Conservation (phyloP, 306 rosid species). For the Begonia fuchsioides region DNA sequence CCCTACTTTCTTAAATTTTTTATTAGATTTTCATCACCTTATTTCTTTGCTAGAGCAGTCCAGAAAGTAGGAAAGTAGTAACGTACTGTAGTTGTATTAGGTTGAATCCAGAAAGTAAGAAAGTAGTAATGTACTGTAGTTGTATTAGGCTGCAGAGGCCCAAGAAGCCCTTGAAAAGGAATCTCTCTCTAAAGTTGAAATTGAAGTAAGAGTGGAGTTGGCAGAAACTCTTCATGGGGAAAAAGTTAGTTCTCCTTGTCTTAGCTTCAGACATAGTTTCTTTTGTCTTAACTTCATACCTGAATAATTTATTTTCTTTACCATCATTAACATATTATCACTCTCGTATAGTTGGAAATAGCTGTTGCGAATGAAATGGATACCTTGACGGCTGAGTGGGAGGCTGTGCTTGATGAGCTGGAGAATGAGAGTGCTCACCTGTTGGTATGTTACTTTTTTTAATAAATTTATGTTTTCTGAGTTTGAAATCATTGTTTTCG, state of each 20-base stretch:
- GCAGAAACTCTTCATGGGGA: conserved; percentile 48
- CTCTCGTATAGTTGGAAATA: conserved; percentile 54
- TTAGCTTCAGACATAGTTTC: conserved; percentile 9
- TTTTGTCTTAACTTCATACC: conserved; percentile 6
- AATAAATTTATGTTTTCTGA: too few relatives aligned
- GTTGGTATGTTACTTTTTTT: conserved; percentile 44
- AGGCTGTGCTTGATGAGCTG: conserved; percentile 65
- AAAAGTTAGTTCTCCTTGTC: conserved; percentile 49
- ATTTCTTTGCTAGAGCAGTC: too few relatives aligned
- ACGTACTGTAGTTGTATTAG: conserved; percentile 23
- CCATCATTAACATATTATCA: conserved; percentile 17
- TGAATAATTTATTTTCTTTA: conserved; percentile 4
- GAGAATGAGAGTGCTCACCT: conserved; percentile 80
- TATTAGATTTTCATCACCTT: too few relatives aligned
- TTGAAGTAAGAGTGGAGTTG: conserved; percentile 82
- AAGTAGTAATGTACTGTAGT: neutral
- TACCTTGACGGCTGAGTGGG: conserved; percentile 67
- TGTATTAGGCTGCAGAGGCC: conserved; percentile 95
- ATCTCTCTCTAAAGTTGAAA: conserved; percentile 78
- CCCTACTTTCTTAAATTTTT: too few relatives aligned
- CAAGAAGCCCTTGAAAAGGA: conserved; percentile 98
- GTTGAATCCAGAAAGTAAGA: conserved; percentile 23
- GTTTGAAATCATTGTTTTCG: too few relatives aligned
- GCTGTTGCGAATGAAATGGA: conserved; percentile 79
- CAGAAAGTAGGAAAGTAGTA: too few relatives aligned